Percentiles rank a stretch among this genome's conserved stretches.
Conservation (phyloP, 73 alveolate genomes). For the Effrenium voratum region DNA sequence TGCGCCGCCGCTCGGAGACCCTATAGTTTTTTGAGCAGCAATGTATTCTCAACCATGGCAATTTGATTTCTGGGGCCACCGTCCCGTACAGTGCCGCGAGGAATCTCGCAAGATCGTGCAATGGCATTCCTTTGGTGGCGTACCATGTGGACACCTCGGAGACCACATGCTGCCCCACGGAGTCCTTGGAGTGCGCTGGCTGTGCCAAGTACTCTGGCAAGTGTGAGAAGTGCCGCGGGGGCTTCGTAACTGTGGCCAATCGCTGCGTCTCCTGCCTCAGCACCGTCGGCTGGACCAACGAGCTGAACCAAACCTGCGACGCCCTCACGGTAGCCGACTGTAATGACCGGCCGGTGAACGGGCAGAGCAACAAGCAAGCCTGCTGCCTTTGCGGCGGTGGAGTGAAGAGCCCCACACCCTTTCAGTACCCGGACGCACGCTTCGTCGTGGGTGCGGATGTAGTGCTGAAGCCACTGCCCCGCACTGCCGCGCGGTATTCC, state of each 20-base stretch:
- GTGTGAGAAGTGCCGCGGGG: constrained; percentile 44
- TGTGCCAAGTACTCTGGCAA: constrained; percentile 20
- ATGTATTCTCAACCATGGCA: too few relatives aligned
- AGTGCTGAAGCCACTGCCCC: constrained; percentile 38
- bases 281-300: constrained; percentile 82
- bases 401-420: constrained; percentile 49
- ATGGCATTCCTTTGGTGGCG: constrained; percentile 4
- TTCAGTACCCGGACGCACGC: constrained; percentile 56
- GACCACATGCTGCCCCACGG: constrained; percentile 35
- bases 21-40: too few relatives aligned
- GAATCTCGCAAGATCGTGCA: too few relatives aligned
- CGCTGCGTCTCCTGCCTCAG: constrained; percentile 37
- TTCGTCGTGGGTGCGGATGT: constrained; percentile 46
- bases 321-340: constrained; percentile 13
- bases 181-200: constrained; percentile 53
- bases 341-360: constrained; percentile 86
- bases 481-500: constrained; percentile 73
- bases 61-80: too few relatives aligned
- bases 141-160: background rate
- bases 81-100: too few relatives aligned
- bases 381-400: constrained; percentile 61
- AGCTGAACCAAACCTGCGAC: constrained; percentile 51
- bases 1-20: too few relatives aligned
- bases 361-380: constrained; percentile 78
- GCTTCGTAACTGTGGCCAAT: background rate